Evolutionary conservation across 768 basidiomycete genomes (phyloP).

Genomic region (Pilatotrama ljubarskyi): DNA sequence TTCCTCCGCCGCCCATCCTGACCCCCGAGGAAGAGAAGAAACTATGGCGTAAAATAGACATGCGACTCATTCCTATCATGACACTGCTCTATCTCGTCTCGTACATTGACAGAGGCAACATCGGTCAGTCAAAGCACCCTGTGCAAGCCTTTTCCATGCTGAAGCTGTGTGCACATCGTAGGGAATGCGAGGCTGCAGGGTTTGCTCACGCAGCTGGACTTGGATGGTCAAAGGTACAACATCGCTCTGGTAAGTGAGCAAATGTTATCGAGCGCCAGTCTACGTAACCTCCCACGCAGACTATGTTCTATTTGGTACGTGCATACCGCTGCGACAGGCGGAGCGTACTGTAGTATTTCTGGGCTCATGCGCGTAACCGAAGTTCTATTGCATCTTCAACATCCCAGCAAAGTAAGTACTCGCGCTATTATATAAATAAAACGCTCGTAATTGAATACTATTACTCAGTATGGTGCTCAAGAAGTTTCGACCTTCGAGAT

Average conservation of each 20-base stretch:
- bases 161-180: not conserved
- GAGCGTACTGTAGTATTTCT: too few relatives aligned
- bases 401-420: not conserved
- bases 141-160: not conserved
- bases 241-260: constrained; percentile 51
- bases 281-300: constrained; percentile 36
- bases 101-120: constrained; percentile 32
- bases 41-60: constrained; percentile 32
- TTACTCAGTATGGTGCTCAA: constrained; percentile 50
- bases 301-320: constrained; percentile 68
- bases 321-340: not conserved
- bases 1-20: constrained; percentile 46
- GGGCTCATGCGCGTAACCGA: not conserved
- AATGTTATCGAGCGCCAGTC: not conserved
- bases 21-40: constrained; percentile 42
- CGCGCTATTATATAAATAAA: constrained; percentile 41
- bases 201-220: constrained; percentile 50
- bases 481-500: constrained; percentile 63
- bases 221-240: constrained; percentile 61
- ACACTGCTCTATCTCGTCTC: constrained; percentile 31
- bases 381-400: constrained; percentile 4
- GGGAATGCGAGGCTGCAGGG: constrained; percentile 41
- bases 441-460: not conserved
- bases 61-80: constrained; percentile 31
- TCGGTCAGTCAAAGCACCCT: constrained; percentile 10